phyloP scores from a whole-genome alignment of 306 rosid species.

The Lathyrus tuberosus region DNA sequence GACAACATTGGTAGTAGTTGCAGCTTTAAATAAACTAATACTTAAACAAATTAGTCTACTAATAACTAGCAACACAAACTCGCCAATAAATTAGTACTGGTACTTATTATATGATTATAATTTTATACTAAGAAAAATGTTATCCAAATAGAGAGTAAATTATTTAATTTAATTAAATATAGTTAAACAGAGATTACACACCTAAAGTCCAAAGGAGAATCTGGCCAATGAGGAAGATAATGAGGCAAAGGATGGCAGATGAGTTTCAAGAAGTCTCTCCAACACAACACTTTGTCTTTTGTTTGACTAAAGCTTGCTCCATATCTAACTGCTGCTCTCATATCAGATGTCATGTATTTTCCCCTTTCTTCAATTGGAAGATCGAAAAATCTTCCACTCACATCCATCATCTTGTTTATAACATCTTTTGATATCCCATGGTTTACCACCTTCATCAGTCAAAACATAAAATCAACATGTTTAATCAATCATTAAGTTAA shows the following conservation, averaged over 20 bases:
- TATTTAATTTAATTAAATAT: conserved; percentile 1
- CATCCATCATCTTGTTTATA: conserved; percentile 60
- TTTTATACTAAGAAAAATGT: not conserved
- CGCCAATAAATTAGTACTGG: too few relatives aligned
- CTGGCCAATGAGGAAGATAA: conserved; percentile 73
- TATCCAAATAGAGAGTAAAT: conserved; percentile 12
- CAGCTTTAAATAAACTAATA: too few relatives aligned
- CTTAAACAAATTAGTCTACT: too few relatives aligned
- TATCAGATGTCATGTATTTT: conserved; percentile 70
- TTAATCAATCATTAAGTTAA: not conserved
- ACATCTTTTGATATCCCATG: conserved; percentile 72
- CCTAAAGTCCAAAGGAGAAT: conserved; percentile 74
- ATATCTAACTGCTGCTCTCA: conserved; percentile 67
- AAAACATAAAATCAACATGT: not conserved
- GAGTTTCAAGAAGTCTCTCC: conserved; percentile 95
- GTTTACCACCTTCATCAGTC: conserved; percentile 64
- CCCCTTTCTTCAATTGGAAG: conserved; percentile 79
- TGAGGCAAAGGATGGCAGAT: conserved; percentile 65
- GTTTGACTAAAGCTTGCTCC: conserved; percentile 90
- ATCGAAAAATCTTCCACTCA: conserved; percentile 63
- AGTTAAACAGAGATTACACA: conserved; percentile 14
- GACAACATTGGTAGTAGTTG: too few relatives aligned
- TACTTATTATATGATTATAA: not conserved
- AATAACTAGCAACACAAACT: too few relatives aligned
- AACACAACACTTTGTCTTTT: conserved; percentile 70